Conservation (phyloP, 1,284 basidiomycete species). For the Leccinum griseonigrum region DNA sequence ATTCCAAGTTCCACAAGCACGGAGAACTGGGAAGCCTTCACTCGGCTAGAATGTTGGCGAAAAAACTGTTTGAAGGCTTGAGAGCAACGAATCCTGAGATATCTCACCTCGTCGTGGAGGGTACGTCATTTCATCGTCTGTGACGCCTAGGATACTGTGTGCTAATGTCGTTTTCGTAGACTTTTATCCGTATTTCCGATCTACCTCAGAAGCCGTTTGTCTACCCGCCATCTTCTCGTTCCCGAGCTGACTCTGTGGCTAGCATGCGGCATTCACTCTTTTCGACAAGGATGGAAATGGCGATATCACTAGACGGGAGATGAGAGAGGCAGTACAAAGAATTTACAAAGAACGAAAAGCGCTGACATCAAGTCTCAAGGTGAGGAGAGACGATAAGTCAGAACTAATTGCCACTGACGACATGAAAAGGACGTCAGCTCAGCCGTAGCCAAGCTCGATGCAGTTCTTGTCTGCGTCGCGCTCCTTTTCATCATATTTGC, state of each 20-base stretch:
- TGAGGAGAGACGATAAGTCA: slow-evolving; percentile 22
- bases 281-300: slow-evolving; percentile 87
- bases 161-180: slow-evolving; percentile 38
- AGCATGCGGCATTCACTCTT: slow-evolving; percentile 70
- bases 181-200: slow-evolving; percentile 76
- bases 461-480: slow-evolving; percentile 62
- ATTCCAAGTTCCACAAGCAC: slow-evolving; percentile 58
- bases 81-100: slow-evolving; percentile 59
- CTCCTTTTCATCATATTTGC: slow-evolving; percentile 67
- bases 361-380: slow-evolving; percentile 70
- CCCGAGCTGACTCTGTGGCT: slow-evolving; percentile 8
- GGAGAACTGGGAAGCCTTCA: slow-evolving; percentile 56
- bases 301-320: slow-evolving; percentile 77
- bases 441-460: slow-evolving; percentile 75
- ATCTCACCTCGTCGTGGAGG: slow-evolving; percentile 63
- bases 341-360: slow-evolving; percentile 81
- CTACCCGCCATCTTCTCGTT: neutral
- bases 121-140: slow-evolving; percentile 33
- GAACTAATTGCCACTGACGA: slow-evolving; percentile 1
- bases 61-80: slow-evolving; percentile 69
- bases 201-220: slow-evolving; percentile 67
- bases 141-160: neutral
- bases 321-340: slow-evolving; percentile 81
- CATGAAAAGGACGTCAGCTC: slow-evolving; percentile 58
- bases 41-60: slow-evolving; percentile 71